A percentile compares a stretch with the other conserved stretches of the same genome.
Evolutionary conservation across 345 rosid species (phyloP).

Genomic region (Lumnitzera littorea): DNA sequence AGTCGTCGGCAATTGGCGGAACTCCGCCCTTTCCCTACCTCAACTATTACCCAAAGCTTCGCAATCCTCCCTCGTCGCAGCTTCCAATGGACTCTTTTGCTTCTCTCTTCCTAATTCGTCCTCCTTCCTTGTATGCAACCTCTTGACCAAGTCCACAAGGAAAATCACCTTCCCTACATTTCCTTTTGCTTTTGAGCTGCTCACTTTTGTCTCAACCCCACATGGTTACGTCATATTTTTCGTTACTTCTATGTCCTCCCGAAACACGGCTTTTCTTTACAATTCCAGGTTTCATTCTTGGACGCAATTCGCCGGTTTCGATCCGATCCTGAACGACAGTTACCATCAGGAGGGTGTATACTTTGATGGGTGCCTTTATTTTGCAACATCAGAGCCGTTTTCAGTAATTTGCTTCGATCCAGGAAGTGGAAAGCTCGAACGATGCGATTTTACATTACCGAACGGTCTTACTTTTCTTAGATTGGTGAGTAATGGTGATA

Average conservation of each 20-base stretch:
- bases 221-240: slow-evolving; percentile 53
- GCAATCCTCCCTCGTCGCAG: slow-evolving; percentile 41
- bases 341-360: slow-evolving; percentile 54
- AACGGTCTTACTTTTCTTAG: slow-evolving; percentile 54
- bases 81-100: slow-evolving; percentile 68
- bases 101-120: slow-evolving; percentile 39
- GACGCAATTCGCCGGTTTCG: slow-evolving; percentile 34
- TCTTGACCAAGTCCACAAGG: slow-evolving; percentile 51
- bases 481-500: slow-evolving; percentile 42
- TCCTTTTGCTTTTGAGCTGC: slow-evolving; percentile 58
- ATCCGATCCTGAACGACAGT: slow-evolving; percentile 30
- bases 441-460: slow-evolving; percentile 28
- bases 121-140: slow-evolving; percentile 59
- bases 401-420: slow-evolving; percentile 38
- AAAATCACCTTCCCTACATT: slow-evolving; percentile 45
- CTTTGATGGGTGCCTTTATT: slow-evolving; percentile 48
- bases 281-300: slow-evolving; percentile 47
- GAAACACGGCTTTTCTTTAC: slow-evolving; percentile 42
- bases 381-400: slow-evolving; percentile 59
- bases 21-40: slow-evolving; percentile 31
- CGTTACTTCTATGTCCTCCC: slow-evolving; percentile 30
- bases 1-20: slow-evolving; percentile 43
- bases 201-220: slow-evolving; percentile 47
- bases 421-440: slow-evolving; percentile 40
- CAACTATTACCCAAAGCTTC: slow-evolving; percentile 19